Evolutionary conservation across 2,329 filamentous ascomycete species (phyloP), one percentile per base, ranked within the genome.

Genomic region (Blastomyces emzantsi): DNA sequence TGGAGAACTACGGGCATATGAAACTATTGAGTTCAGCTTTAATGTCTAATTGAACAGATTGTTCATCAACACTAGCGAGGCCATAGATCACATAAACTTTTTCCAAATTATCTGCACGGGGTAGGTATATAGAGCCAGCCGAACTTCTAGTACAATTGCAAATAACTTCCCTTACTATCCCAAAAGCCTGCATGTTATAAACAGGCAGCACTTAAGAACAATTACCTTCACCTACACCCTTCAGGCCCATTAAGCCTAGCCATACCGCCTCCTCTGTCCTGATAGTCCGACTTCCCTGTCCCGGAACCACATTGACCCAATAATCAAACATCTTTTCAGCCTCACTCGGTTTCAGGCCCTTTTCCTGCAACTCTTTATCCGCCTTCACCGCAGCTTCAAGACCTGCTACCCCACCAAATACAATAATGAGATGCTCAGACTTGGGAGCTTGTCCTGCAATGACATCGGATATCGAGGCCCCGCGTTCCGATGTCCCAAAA

Each of bases 211-310:
- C 2, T 25, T 60, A 60, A 41, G 57, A 66, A 54, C 66, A 67
- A 58, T 68, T 73, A 9, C 62, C 64, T 55, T 72, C 64, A 22
- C 72, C 84, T 81, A 88, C 64, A 64, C 78, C 80, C 71, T 86
- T 83, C 71, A 94, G 72, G 1, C 85, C 85, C 70, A 87, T 87
- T 72, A 95, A 74, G 0, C 87, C 90, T 71, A 94, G 84, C 77
- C 89, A 90, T 22, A 95, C 77, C 1, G 90, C 90, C 76, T 96
- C 91, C 69, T 95, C 90, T 0, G 90, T 94, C 66, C 89, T 80
- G 66, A 96, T 93, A 0, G 87, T 91, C 69, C 90, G 81, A 73
- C 89, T 93, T 0, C 90, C 90, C 74, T 95, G 91, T 0, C 86
- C 85, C 3, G 90, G 89, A 67, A 92, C 80, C 55, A 94, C 81